Conservation (phyloP, 192 early-diverging fungal species). For the Blastocladiella britannica region DNA sequence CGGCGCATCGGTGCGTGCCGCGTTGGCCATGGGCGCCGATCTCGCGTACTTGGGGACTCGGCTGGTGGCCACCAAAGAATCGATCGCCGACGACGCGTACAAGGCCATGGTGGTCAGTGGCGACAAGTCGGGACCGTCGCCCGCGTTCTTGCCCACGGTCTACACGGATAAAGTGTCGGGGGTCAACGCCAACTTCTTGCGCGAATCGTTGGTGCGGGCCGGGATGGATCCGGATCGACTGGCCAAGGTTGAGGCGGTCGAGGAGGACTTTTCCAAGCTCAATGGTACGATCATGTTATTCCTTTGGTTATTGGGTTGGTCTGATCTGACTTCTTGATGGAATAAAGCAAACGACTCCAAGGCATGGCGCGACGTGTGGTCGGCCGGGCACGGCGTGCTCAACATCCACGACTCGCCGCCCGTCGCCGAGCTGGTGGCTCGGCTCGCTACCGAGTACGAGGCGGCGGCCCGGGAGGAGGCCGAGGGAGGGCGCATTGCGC, state of each 20-base stretch:
- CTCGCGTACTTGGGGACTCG: constrained; percentile 12
- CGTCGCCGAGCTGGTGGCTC: constrained; percentile 3
- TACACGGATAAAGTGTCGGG: constrained; percentile 13
- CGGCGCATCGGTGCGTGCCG: constrained; percentile 7
- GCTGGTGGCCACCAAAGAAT: constrained; percentile 13
- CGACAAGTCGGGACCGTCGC: constrained; percentile 8
- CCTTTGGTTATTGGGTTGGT: background rate
- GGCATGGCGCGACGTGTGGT: constrained; percentile 14
- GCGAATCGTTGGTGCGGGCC: background rate
- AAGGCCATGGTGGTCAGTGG: constrained; percentile 9
- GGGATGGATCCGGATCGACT: constrained; percentile 6
- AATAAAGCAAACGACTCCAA: background rate
- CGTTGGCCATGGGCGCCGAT: constrained; percentile 12
- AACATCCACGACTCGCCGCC: constrained; percentile 10
- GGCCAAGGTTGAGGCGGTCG: background rate
- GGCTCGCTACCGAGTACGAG: constrained; percentile 7
- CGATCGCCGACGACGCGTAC: constrained; percentile 5
- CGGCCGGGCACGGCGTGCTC: constrained; percentile 9
- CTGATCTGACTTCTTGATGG: too few species aligned
- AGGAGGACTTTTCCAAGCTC: constrained; percentile 12
- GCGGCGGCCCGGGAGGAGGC: background rate
- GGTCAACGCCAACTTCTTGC: constrained; percentile 11
- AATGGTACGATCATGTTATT: background rate
- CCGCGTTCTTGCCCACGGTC: constrained; percentile 7
- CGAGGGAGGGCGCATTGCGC: too few species aligned